phyloP scores from a whole-genome alignment of 2,329 filamentous ascomycete genomes.

The Calonectria naviculata region DNA sequence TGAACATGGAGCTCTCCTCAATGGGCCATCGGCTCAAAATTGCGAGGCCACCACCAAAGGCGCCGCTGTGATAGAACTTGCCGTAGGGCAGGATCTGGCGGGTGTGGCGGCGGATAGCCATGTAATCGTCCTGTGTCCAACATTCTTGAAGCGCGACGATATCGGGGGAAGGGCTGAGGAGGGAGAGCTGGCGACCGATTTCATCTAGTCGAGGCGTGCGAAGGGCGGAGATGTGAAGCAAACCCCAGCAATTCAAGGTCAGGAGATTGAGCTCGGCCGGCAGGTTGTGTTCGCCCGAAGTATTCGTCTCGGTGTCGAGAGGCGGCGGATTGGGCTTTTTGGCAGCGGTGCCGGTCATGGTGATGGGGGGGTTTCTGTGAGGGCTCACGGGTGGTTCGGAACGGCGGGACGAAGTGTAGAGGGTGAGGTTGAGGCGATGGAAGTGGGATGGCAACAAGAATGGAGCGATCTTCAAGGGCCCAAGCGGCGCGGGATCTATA shows the following conservation, averaged over 20 bases:
- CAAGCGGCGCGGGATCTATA: conserved; percentile 2
- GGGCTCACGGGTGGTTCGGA: background rate
- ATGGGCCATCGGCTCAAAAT: conserved; percentile 95
- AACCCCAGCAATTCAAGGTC: conserved; percentile 96
- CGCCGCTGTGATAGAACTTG: conserved; percentile 92
- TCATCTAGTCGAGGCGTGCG: conserved; percentile 82
- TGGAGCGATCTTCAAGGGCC: background rate
- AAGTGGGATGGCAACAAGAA: background rate
- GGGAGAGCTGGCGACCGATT: conserved; percentile 84
- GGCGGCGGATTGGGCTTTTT: conserved; percentile 33
- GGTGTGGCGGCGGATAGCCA: conserved; percentile 79
- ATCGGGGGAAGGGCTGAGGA: conserved; percentile 74
- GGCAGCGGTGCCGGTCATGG: conserved; percentile 34
- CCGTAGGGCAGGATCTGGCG: conserved; percentile 83
- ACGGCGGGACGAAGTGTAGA: background rate
- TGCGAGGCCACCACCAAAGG: conserved; percentile 89
- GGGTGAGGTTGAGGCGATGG: background rate
- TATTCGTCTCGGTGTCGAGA: conserved; percentile 29
- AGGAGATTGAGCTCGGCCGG: conserved; percentile 79
- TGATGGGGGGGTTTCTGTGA: conserved; percentile 15
- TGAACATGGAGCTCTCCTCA: conserved; percentile 85
- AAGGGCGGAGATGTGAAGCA: conserved; percentile 85
- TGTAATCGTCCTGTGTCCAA: conserved; percentile 89
- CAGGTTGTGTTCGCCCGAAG: conserved; percentile 41
- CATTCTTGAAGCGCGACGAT: conserved; percentile 97